These are phyloP conservation scores for Manihot esculenta DNA, from an alignment of 441 rosid species.

Conservation along the genomic window DNA sequence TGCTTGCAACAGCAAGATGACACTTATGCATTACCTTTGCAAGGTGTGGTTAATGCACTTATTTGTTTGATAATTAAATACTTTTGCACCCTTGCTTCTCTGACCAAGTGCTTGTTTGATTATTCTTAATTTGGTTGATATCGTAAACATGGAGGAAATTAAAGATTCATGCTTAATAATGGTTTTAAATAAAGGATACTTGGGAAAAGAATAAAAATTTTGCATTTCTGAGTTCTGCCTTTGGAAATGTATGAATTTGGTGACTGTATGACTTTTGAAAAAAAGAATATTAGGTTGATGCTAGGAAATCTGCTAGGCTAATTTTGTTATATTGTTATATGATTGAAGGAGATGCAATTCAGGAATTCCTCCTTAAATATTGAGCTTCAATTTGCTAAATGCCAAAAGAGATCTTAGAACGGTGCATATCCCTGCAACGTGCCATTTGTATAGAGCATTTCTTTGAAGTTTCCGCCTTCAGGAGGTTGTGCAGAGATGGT, in stretches of 20 bases:
- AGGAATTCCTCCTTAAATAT: no score
- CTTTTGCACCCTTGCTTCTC: background rate
- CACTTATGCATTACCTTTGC: slow-evolving; percentile 98
- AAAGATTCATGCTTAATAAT: background rate
- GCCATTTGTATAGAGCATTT: background rate
- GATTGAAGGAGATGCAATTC: no score
- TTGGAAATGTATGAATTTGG: slow-evolving; percentile 2
- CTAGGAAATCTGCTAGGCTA: background rate
- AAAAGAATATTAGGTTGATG: background rate
- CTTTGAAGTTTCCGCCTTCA: background rate
- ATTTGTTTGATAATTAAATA: background rate
- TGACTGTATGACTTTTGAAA: background rate
- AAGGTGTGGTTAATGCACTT: slow-evolving; percentile 49
- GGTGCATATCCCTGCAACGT: background rate
- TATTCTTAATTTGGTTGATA: background rate
- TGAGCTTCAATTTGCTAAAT: slow-evolving; percentile 5
- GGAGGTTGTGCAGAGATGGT: background rate
- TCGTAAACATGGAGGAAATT: background rate
- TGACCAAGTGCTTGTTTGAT: background rate
- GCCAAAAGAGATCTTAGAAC: background rate
- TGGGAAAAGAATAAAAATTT: background rate
- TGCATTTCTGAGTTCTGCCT: no score
- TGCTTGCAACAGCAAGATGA: slow-evolving; percentile 90
- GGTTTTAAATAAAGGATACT: no score
- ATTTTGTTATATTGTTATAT: background rate